These are phyloP conservation scores for Pseudogymnoascus sp. DNA, from an alignment of 2,329 filamentous ascomycete species.

Conservation along the genomic window DNA sequence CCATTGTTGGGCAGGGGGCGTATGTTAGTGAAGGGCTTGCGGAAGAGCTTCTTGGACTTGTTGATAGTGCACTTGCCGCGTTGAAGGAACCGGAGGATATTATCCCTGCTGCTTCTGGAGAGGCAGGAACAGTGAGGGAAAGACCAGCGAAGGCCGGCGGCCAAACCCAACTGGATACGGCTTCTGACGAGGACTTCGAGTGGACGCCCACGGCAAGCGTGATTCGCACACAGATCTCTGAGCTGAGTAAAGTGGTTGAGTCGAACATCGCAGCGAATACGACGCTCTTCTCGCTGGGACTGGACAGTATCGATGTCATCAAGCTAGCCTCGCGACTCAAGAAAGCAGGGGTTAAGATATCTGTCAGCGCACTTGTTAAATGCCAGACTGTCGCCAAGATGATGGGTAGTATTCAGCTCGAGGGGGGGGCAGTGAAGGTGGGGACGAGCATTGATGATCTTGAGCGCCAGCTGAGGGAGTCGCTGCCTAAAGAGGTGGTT, in stretches of 20 bases:
- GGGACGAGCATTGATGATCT: slow-evolving; percentile 19
- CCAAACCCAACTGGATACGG: background rate
- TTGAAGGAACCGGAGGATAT: background rate
- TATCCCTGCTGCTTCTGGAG: background rate
- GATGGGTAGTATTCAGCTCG: slow-evolving; percentile 24
- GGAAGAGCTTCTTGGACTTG: background rate
- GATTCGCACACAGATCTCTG: slow-evolving; percentile 56
- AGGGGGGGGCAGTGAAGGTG: background rate
- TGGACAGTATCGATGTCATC: slow-evolving; percentile 90
- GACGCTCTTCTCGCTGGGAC: slow-evolving; percentile 71
- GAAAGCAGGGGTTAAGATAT: slow-evolving; percentile 48
- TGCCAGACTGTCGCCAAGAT: slow-evolving; percentile 61
- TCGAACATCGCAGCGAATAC: slow-evolving; percentile 47
- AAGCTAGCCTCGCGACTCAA: slow-evolving; percentile 69
- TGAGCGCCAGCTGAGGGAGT: slow-evolving; percentile 28
- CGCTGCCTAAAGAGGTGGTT: slow-evolving; percentile 29
- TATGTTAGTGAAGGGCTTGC: background rate
- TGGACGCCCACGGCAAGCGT: slow-evolving; percentile 49
- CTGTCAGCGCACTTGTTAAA: slow-evolving; percentile 72
- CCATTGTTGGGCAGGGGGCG: background rate
- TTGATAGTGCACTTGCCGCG: background rate
- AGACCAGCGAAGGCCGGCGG: background rate
- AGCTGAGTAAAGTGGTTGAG: slow-evolving; percentile 47
- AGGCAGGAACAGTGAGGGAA: background rate
- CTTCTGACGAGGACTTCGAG: slow-evolving; percentile 34